Conservation (phyloP, 106 monocot genomes). For the Gastrodia elata region DNA sequence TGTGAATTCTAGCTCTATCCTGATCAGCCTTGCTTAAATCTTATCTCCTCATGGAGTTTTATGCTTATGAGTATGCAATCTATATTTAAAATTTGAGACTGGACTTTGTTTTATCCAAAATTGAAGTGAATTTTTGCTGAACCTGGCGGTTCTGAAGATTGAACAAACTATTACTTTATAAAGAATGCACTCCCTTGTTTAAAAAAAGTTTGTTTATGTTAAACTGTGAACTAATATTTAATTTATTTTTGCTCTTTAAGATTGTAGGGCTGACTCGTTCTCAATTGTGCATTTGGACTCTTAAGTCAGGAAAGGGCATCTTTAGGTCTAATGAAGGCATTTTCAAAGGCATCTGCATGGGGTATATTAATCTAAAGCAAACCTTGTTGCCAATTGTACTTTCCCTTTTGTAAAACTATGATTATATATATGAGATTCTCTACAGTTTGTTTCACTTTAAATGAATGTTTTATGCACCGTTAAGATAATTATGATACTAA, state of each 20-base stretch:
- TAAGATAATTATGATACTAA: background rate
- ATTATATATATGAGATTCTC: background rate
- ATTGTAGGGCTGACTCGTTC: conserved; percentile 69
- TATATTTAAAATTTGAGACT: background rate
- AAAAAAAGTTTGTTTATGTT: background rate
- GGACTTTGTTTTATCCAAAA: background rate
- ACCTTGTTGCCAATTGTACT: background rate
- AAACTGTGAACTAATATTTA: conserved; percentile 4
- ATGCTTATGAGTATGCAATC: background rate
- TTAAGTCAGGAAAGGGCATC: conserved; percentile 47
- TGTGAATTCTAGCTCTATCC: too few species aligned
- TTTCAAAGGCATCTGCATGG: conserved; percentile 63
- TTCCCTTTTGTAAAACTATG: background rate
- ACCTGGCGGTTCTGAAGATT: background rate
- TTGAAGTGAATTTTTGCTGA: background rate
- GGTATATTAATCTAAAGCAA: conserved; percentile 20
- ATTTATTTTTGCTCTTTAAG: conserved; percentile 23
- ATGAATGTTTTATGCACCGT: background rate
- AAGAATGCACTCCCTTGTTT: background rate
- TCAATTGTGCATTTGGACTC: conserved; percentile 78
- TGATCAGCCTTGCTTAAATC: too few species aligned
- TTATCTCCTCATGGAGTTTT: background rate
- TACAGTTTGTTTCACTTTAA: background rate
- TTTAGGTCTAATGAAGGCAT: conserved; percentile 42
- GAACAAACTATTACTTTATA: background rate